A percentile compares a stretch with the other conserved stretches of the same genome.
Evolutionary conservation across 2,329 filamentous ascomycete species (phyloP).

Genomic region (Colletotrichum paranaense): DNA sequence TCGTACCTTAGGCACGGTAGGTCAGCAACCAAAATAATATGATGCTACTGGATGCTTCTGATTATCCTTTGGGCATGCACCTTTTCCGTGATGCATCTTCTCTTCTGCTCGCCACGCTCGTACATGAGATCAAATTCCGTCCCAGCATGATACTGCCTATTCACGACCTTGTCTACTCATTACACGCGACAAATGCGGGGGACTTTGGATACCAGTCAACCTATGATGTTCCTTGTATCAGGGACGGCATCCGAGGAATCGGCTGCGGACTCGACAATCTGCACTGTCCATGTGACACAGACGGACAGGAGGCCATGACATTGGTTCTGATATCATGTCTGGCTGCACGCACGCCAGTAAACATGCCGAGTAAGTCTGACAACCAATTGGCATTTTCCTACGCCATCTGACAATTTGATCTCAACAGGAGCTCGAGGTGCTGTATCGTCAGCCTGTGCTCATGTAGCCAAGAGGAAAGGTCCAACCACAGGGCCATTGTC

Average conservation of each 20-base stretch:
- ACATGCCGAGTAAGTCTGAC: no score
- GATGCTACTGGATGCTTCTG: not conserved
- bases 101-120: not conserved
- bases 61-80: not conserved
- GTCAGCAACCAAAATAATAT: not conserved
- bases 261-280: not conserved
- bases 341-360: not conserved
- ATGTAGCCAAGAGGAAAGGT: not conserved
- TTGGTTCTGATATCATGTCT: not conserved
- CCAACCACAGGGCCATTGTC: not conserved
- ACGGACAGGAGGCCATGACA: not conserved
- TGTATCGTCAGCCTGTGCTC: not conserved
- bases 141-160: not conserved
- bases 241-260: not conserved
- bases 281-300: not conserved
- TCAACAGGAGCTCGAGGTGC: not conserved
- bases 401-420: not conserved
- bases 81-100: not conserved
- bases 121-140: not conserved
- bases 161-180: not conserved
- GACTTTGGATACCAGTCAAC: not conserved
- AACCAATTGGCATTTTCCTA: no score
- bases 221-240: not conserved
- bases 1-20: not conserved
- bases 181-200: not conserved